phyloP scores from a whole-genome alignment of 1,284 basidiomycete genomes.

The Leccinum fallax region DNA sequence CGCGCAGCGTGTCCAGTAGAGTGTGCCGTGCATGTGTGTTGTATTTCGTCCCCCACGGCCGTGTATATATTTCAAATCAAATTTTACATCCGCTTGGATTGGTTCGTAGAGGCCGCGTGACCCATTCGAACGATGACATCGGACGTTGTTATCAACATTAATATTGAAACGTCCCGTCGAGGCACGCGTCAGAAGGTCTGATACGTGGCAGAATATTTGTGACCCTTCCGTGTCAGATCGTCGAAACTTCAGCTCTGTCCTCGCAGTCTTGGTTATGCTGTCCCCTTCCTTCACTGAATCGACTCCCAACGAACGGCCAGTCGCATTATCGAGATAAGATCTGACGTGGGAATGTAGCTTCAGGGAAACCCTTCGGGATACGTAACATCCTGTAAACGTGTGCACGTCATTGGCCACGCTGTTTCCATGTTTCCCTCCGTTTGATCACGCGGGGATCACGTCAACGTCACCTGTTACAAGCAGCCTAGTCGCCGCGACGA shows the following conservation, averaged over 20 bases:
- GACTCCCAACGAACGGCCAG: neutral
- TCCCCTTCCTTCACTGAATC: neutral
- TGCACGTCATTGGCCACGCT: slow-evolving; percentile 7
- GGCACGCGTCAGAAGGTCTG: neutral
- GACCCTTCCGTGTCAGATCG: neutral
- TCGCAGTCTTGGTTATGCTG: neutral
- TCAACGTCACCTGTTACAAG: slow-evolving; percentile 18
- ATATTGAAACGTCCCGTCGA: neutral
- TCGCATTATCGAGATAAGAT: neutral
- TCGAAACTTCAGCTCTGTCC: neutral
- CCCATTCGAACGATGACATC: neutral
- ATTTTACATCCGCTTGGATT: neutral
- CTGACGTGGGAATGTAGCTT: neutral
- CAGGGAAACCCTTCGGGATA: slow-evolving; percentile 3
- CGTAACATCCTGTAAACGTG: neutral
- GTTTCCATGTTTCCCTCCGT: slow-evolving; percentile 5
- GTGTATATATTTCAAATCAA: slow-evolving; percentile 10
- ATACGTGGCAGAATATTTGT: neutral
- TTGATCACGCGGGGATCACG: slow-evolving; percentile 7
- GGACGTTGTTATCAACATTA: neutral
- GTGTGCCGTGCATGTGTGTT: slow-evolving; percentile 5
- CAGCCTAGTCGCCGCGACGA: neutral
- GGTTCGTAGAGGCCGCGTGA: slow-evolving; percentile 9
- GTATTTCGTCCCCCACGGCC: slow-evolving; percentile 10
- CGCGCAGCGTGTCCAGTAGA: neutral